These are phyloP conservation scores for Brassica juncea DNA, from an alignment of 345 rosid species.

Conservation along the genomic window DNA sequence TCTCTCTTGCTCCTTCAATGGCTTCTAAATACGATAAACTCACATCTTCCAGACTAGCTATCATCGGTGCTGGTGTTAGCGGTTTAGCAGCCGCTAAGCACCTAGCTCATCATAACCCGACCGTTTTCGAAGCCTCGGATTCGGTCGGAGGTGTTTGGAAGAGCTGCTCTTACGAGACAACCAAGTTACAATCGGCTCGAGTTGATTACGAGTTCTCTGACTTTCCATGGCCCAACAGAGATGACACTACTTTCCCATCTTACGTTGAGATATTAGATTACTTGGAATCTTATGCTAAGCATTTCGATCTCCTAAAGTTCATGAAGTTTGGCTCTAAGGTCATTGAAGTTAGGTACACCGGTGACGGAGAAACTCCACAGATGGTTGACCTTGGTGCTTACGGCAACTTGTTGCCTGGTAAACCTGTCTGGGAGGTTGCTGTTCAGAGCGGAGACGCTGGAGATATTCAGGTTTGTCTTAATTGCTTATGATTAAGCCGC, in stretches of 20 bases:
- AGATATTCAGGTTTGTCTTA: conserved; percentile 53
- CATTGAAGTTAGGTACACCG: conserved; percentile 58
- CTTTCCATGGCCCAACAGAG: conserved; percentile 78
- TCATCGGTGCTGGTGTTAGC: conserved; percentile 88
- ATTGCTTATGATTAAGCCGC: background rate
- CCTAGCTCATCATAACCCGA: conserved; percentile 60
- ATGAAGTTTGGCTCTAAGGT: conserved; percentile 74
- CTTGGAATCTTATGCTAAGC: conserved; percentile 69
- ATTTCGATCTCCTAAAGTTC: conserved; percentile 62
- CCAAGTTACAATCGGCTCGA: conserved; percentile 79
- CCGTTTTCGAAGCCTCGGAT: conserved; percentile 75
- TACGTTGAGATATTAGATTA: conserved; percentile 69
- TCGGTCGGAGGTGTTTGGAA: conserved; percentile 90
- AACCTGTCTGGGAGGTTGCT: conserved; percentile 80
- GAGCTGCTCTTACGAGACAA: conserved; percentile 69
- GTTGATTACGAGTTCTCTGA: conserved; percentile 78
- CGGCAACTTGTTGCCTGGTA: conserved; percentile 55
- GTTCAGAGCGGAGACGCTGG: conserved; percentile 56
- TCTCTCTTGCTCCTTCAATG: conserved; percentile 11
- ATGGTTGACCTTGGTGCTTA: conserved; percentile 31
- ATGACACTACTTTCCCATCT: conserved; percentile 65
- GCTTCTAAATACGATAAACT: conserved; percentile 9
- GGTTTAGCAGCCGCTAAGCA: conserved; percentile 83
- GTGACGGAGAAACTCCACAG: conserved; percentile 38
- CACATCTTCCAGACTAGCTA: conserved; percentile 57